Evolutionary conservation across 1,284 basidiomycete species (phyloP).

Genomic region (Austroboletus novae-zelandiae): DNA sequence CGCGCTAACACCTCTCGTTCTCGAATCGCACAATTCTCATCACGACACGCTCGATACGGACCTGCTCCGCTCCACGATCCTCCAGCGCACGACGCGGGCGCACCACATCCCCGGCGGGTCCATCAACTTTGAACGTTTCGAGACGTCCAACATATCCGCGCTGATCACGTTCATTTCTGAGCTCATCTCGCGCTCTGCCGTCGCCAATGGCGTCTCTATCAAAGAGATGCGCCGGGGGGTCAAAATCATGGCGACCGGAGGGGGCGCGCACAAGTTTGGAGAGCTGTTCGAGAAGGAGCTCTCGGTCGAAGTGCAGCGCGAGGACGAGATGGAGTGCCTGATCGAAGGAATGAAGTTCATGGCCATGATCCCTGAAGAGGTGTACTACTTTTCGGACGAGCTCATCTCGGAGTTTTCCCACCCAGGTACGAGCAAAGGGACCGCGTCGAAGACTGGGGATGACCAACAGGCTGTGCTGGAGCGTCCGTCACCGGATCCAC

Average conservation of each 20-base stretch:
- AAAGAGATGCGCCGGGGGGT: constrained; percentile 91
- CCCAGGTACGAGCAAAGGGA: constrained; percentile 35
- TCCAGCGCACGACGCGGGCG: constrained; percentile 60
- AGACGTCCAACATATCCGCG: constrained; percentile 86
- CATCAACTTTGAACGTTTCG: constrained; percentile 97
- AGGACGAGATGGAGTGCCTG: constrained; percentile 99
- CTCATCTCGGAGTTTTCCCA: constrained; percentile 88
- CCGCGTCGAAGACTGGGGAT: constrained; percentile 6
- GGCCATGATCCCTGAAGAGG: constrained; percentile 94
- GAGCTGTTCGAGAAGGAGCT: constrained; percentile 77
- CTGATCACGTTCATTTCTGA: constrained; percentile 88
- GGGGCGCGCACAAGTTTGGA: constrained; percentile 94
- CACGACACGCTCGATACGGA: constrained; percentile 42
- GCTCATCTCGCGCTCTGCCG: constrained; percentile 85
- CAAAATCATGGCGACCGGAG: constrained; percentile 98
- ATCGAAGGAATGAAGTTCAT: constrained; percentile 98
- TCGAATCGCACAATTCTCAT: constrained; percentile 47
- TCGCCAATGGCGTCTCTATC: constrained; percentile 85
- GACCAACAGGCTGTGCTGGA: constrained; percentile 50
- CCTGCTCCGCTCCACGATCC: constrained; percentile 59
- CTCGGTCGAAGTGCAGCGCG: constrained; percentile 82
- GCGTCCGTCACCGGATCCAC: constrained; percentile 90
- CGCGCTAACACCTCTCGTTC: constrained; percentile 77
- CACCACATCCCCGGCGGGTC: constrained; percentile 94
- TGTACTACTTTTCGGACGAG: constrained; percentile 98